Conservation (phyloP, 495 filamentous ascomycete species). For the Neurospora sp. region DNA sequence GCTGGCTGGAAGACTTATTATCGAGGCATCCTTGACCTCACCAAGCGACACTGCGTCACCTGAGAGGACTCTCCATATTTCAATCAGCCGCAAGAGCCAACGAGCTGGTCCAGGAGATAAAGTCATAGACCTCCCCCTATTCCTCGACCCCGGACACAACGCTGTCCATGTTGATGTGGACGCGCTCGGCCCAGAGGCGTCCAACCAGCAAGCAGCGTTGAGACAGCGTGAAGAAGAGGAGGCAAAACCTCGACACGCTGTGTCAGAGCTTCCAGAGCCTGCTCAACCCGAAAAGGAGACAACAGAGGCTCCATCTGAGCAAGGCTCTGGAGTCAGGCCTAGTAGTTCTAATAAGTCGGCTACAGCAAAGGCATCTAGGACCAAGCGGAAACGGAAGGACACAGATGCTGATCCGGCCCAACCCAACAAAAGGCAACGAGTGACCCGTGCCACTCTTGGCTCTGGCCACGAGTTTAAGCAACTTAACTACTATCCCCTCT, state of each 20-base stretch:
- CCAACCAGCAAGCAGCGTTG: not conserved
- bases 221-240: not conserved
- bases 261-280: not conserved
- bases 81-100: not conserved
- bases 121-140: not conserved
- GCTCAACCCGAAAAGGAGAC: not conserved
- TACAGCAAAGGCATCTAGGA: not conserved
- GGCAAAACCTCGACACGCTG: not conserved
- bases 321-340: not conserved
- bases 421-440: not conserved
- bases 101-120: not conserved
- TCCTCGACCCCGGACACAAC: constrained; percentile 5
- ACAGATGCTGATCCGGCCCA: not conserved
- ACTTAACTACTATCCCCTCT: not conserved
- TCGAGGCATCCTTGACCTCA: not conserved
- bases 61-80: not conserved
- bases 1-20: not conserved
- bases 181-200: not conserved
- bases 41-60: not conserved
- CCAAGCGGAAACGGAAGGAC: not conserved
- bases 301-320: not conserved
- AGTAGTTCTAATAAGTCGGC: not conserved
- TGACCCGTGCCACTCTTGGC: not conserved
- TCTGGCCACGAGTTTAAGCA: not conserved
- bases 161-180: constrained; percentile 4